Percentiles rank a stretch among this genome's conserved stretches.
Evolutionary conservation across 2,329 filamentous ascomycete genomes (phyloP).

Genomic region (Epichloe elymi): DNA sequence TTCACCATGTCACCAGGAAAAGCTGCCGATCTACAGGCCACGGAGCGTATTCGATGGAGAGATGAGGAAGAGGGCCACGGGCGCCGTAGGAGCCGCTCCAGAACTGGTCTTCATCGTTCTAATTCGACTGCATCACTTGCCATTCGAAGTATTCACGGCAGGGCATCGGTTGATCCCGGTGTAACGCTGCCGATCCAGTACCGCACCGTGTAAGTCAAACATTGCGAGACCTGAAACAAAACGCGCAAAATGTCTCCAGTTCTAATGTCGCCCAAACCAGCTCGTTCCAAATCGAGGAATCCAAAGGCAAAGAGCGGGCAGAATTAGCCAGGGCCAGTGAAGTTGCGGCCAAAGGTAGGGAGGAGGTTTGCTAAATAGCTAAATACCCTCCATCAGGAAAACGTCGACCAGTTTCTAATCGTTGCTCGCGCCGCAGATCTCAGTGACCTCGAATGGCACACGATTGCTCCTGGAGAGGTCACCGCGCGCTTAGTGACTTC

Average conservation of each 20-base stretch:
- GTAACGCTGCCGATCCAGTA: constrained; percentile 37
- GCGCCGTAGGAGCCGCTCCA: constrained; percentile 10
- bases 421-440: constrained; percentile 30
- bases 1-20: constrained; percentile 8
- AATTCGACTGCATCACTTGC: constrained; percentile 26
- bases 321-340: constrained; percentile 27
- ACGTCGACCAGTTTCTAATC: background rate
- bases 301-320: constrained; percentile 30
- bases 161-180: constrained; percentile 13
- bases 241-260: background rate
- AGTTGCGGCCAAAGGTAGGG: constrained; percentile 30
- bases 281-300: constrained; percentile 44
- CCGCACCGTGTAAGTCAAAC: constrained; percentile 33
- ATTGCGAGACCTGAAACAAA: background rate
- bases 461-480: constrained; percentile 42
- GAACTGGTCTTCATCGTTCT: constrained; percentile 8
- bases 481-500: constrained; percentile 45
- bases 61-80: constrained; percentile 21
- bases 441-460: constrained; percentile 56
- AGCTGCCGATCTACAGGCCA: constrained; percentile 4
- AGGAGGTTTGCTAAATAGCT: background rate
- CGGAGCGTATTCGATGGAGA: constrained; percentile 23
- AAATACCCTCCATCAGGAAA: no score
- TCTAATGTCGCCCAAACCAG: constrained; percentile 8
- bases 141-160: constrained; percentile 25